phyloP scores from a whole-genome alignment of 108 stramenopile genomes.

The Bacterosira constricta region DNA sequence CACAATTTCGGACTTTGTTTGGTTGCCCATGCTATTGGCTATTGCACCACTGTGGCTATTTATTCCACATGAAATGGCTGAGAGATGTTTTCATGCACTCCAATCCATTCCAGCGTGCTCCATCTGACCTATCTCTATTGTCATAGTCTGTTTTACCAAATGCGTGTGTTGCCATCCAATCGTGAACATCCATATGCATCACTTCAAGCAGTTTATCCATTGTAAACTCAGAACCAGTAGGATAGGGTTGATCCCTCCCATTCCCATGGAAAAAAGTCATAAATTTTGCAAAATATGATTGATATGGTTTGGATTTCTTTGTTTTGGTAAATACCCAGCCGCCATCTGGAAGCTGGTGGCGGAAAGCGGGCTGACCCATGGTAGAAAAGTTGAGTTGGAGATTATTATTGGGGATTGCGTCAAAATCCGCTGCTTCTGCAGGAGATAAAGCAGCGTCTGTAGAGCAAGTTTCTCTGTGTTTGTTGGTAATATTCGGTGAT shows the following conservation, averaged over 20 bases:
- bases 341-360: too few species aligned
- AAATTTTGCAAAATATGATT: not conserved
- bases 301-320: not conserved
- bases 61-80: not conserved
- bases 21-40: not conserved
- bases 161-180: not conserved
- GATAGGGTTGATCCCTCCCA: not conserved
- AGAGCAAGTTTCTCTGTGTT: too few species aligned
- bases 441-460: too few species aligned
- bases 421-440: too few species aligned
- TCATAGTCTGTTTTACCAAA: conserved; percentile 2
- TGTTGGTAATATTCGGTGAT: too few species aligned
- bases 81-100: not conserved
- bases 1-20: not conserved
- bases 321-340: too few species aligned
- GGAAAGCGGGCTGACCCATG: too few species aligned
- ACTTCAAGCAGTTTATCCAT: not conserved
- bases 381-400: too few species aligned
- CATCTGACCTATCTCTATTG: not conserved
- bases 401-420: too few species aligned
- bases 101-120: not conserved
- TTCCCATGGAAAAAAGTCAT: not conserved
- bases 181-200: not conserved
- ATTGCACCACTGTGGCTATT: not conserved
- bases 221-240: not conserved